A percentile compares a stretch with the other conserved stretches of the same genome.
phyloP scores from a whole-genome alignment of 495 filamentous ascomycete species.

The Talaromyces nanjingensis region DNA sequence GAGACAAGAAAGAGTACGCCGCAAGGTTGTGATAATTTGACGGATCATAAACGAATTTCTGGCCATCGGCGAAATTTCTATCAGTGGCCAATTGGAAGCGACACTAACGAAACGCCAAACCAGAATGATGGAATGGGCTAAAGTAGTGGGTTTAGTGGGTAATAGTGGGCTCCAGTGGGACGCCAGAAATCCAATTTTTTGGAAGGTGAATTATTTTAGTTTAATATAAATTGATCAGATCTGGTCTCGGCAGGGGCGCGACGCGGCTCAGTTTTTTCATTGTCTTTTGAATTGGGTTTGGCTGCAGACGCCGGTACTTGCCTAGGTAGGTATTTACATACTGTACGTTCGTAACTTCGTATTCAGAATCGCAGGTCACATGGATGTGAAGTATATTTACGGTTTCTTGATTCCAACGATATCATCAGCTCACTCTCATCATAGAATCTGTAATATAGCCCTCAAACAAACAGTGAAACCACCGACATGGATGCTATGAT shows the following conservation, averaged over 20 bases:
- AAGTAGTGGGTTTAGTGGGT: not conserved
- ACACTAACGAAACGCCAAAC: conserved; percentile 6
- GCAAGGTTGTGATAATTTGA: not conserved
- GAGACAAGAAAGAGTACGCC: not conserved
- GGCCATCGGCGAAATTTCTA: not conserved
- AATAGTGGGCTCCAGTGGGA: not conserved
- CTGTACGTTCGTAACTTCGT: not conserved
- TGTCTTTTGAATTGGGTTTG: not conserved
- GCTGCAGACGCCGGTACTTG: not conserved
- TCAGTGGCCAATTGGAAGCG: not conserved
- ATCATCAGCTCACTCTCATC: not conserved
- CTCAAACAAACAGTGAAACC: not conserved
- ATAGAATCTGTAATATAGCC: not conserved
- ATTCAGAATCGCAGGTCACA: not conserved
- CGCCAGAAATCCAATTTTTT: not conserved
- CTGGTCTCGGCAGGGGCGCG: conserved; percentile 1
- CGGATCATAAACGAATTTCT: not conserved
- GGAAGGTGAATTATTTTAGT: not conserved
- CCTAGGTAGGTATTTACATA: not conserved
- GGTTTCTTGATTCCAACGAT: not conserved
- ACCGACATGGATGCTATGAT: not conserved
- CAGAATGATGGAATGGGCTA: conserved; percentile 4
- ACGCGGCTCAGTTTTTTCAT: not conserved
- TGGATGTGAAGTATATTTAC: not conserved
- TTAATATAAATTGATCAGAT: not conserved